phyloP scores from a whole-genome alignment of 106 monocot genomes.

The Dactylorhiza incarnata region DNA sequence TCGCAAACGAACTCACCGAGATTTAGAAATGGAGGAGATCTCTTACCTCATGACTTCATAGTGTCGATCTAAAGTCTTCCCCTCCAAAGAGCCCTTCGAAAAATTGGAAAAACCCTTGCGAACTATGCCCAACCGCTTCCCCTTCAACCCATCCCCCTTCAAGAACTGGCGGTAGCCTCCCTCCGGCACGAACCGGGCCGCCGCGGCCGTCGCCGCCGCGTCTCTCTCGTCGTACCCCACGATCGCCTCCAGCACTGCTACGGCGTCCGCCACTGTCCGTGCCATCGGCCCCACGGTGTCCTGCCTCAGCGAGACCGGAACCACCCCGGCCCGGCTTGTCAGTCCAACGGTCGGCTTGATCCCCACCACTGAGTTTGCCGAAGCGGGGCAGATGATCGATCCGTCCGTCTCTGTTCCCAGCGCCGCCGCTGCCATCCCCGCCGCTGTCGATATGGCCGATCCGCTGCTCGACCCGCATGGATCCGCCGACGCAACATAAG shows the following conservation, averaged over 20 bases:
- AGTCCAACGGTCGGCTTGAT: constrained; percentile 82
- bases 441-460: constrained; percentile 66
- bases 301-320: constrained; percentile 53
- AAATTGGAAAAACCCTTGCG: constrained; percentile 38
- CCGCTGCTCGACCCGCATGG: constrained; percentile 84
- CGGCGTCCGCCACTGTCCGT: constrained; percentile 63
- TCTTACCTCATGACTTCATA: constrained; percentile 47
- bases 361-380: constrained; percentile 53
- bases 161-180: constrained; percentile 59
- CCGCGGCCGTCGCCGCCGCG: constrained; percentile 37
- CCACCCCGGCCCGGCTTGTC: constrained; percentile 69
- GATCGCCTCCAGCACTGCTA: constrained; percentile 52
- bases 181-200: constrained; percentile 36
- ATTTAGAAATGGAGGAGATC: no score
- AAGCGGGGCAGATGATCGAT: constrained; percentile 63
- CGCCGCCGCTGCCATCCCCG: constrained; percentile 57
- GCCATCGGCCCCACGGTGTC: constrained; percentile 69
- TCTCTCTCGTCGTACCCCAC: constrained; percentile 57
- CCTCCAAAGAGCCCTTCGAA: constrained; percentile 8
- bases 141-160: constrained; percentile 42
- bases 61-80: constrained; percentile 31
- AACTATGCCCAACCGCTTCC: constrained; percentile 68
- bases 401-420: constrained; percentile 73
- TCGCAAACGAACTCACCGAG: no score
- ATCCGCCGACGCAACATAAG: constrained; percentile 19